Conservation (phyloP, 2,329 filamentous ascomycete genomes). For the Fulvia fulva region DNA sequence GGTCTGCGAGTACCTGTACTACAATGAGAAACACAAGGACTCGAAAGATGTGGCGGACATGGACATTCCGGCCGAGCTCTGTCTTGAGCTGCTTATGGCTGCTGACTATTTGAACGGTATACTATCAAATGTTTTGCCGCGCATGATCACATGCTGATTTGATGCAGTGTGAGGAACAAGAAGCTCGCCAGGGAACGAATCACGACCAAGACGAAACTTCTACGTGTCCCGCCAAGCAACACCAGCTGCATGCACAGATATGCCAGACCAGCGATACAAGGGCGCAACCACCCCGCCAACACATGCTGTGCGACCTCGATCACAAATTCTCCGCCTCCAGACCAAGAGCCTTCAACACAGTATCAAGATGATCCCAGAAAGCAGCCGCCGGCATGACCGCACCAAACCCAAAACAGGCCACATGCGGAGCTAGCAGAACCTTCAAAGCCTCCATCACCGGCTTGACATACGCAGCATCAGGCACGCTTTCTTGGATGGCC, state of each 20-base stretch:
- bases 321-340: background rate
- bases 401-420: conserved; percentile 22
- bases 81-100: conserved; percentile 71
- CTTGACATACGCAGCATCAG: conserved; percentile 11
- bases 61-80: conserved; percentile 75
- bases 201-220: background rate
- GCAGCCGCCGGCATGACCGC: conserved; percentile 14
- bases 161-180: background rate
- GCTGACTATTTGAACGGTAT: conserved; percentile 67
- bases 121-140: background rate
- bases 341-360: conserved; percentile 5
- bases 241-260: no score
- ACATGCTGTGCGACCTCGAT: no score
- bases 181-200: background rate
- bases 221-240: background rate
- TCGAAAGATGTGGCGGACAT: conserved; percentile 72
- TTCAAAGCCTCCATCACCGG: conserved; percentile 21
- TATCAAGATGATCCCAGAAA: conserved; percentile 15
- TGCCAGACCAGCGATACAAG: no score
- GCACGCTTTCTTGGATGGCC: conserved; percentile 12
- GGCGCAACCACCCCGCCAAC: no score
- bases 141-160: background rate
- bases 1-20: conserved; percentile 78
- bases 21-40: conserved; percentile 70
- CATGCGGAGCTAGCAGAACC: conserved; percentile 9